These are phyloP conservation scores for Phytophthora podocarpi DNA, from an alignment of 352 stramenopile genomes.

Conservation along the genomic window DNA sequence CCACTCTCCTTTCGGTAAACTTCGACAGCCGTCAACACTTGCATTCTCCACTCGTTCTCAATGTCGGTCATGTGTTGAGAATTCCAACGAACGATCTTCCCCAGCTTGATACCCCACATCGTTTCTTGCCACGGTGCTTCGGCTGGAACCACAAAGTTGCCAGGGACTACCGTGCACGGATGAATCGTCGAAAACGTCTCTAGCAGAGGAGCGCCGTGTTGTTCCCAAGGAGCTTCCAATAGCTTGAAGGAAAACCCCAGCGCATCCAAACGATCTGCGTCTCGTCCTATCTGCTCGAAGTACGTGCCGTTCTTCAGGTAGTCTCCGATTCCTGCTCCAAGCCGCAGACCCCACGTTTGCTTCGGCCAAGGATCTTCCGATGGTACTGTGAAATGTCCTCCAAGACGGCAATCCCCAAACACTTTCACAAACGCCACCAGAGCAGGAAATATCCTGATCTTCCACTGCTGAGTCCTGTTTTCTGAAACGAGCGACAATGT, in stretches of 20 bases:
- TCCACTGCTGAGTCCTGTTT: constrained; percentile 18
- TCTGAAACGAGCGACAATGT: constrained; percentile 3
- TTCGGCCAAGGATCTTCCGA: constrained; percentile 29
- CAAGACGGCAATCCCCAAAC: constrained; percentile 29
- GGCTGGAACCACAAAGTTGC: constrained; percentile 30
- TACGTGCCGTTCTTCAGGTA: constrained; percentile 23
- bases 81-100: constrained; percentile 33
- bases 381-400: constrained; percentile 27
- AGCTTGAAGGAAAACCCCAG: constrained; percentile 34
- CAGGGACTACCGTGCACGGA: constrained; percentile 18
- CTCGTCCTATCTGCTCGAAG: constrained; percentile 33
- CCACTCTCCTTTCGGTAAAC: constrained; percentile 17
- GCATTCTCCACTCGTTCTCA: constrained; percentile 26
- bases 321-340: constrained; percentile 23
- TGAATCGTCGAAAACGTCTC: constrained; percentile 19
- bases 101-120: constrained; percentile 33
- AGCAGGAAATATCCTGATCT: constrained; percentile 24
- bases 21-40: constrained; percentile 27
- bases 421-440: constrained; percentile 29
- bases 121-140: constrained; percentile 23
- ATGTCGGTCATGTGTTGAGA: constrained; percentile 15
- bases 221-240: constrained; percentile 15
- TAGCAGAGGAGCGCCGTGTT: constrained; percentile 21
- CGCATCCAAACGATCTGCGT: constrained; percentile 23
- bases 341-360: constrained; percentile 23